A percentile compares a stretch with the other conserved stretches of the same genome.
These are phyloP conservation scores for Cymbopogon citratus DNA, from an alignment of 176 grass and related monocot genomes.

Conservation along the genomic window DNA sequence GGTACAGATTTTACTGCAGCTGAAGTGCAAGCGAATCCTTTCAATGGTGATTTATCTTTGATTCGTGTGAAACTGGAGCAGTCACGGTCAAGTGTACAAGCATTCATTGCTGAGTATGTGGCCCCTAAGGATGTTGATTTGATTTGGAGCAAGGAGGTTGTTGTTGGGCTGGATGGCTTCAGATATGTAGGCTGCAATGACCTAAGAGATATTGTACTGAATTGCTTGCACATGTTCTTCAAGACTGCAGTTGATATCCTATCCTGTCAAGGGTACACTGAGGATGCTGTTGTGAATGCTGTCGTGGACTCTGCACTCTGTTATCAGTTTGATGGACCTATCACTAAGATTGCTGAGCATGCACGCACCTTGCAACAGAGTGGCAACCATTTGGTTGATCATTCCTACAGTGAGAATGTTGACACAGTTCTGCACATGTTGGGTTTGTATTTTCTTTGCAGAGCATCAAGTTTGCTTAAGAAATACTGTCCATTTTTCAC, in stretches of 20 bases:
- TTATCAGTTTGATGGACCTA: conserved; percentile 34
- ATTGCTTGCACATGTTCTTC: conserved; percentile 32
- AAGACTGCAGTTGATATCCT: conserved; percentile 30
- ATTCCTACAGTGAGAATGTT: conserved; percentile 14
- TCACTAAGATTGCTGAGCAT: conserved; percentile 21
- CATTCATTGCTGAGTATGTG: conserved; percentile 23
- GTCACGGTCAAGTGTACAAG: conserved; percentile 28
- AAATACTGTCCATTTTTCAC: conserved; percentile 34
- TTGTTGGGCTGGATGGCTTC: conserved; percentile 27
- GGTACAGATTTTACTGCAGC: conserved; percentile 16
- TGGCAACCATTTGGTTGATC: background rate
- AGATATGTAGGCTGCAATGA: conserved; percentile 27
- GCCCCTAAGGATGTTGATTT: conserved; percentile 22
- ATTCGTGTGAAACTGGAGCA: conserved; percentile 7
- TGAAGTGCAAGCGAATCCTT: conserved; percentile 1
- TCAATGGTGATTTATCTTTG: conserved; percentile 14
- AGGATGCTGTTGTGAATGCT: conserved; percentile 34
- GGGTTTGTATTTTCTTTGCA: conserved; percentile 23
- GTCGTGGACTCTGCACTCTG: conserved; percentile 17
- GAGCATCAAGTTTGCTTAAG: conserved; percentile 29
- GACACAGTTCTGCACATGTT: conserved; percentile 36
- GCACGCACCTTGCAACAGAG: conserved; percentile 25
- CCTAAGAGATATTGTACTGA: conserved; percentile 28
- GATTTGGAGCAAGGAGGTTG: conserved; percentile 14
- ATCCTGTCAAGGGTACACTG: conserved; percentile 18